These are phyloP conservation scores for Dicorynia guianensis DNA, from an alignment of 306 rosid genomes.

Conservation along the genomic window DNA sequence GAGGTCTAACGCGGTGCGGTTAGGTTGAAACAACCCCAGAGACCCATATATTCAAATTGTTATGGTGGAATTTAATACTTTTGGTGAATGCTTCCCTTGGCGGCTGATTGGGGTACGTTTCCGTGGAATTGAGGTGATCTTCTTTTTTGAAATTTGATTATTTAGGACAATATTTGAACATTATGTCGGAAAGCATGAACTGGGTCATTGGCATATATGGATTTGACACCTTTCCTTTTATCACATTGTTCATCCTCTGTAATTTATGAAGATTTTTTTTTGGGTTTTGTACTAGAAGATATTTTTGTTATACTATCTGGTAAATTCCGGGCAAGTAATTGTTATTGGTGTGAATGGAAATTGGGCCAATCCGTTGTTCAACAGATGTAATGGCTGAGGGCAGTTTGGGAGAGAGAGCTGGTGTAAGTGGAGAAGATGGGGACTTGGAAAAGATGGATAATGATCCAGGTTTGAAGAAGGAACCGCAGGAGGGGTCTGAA, in stretches of 20 bases:
- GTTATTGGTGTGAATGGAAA: slow-evolving; percentile 55
- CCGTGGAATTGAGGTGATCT: slow-evolving; percentile 37
- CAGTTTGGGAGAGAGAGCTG: slow-evolving; percentile 35
- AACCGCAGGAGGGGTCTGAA: slow-evolving; percentile 36
- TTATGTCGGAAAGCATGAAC: slow-evolving; percentile 29
- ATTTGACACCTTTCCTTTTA: slow-evolving; percentile 39
- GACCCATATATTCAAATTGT: slow-evolving; percentile 32
- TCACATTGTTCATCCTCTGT: slow-evolving; percentile 49
- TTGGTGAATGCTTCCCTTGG: slow-evolving; percentile 30
- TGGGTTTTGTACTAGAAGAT: slow-evolving; percentile 25
- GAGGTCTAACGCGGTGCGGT: slow-evolving; percentile 35
- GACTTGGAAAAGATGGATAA: slow-evolving; percentile 36
- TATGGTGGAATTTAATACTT: slow-evolving; percentile 34
- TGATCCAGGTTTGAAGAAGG: slow-evolving; percentile 48
- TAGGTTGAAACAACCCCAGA: slow-evolving; percentile 39
- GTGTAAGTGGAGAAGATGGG: slow-evolving; percentile 39
- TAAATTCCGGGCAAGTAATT: slow-evolving; percentile 34
- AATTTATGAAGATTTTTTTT: slow-evolving; percentile 2
- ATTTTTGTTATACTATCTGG: no score
- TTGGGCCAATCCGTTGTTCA: slow-evolving; percentile 45
- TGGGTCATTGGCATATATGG: slow-evolving; percentile 44
- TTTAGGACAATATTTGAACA: slow-evolving; percentile 34
- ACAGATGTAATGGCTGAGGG: slow-evolving; percentile 46
- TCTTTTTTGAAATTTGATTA: slow-evolving; percentile 5
- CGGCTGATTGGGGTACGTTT: slow-evolving; percentile 40